These are phyloP conservation scores for Parachlorella kessleri DNA, from an alignment of 139 green algal species.

Conservation along the genomic window DNA sequence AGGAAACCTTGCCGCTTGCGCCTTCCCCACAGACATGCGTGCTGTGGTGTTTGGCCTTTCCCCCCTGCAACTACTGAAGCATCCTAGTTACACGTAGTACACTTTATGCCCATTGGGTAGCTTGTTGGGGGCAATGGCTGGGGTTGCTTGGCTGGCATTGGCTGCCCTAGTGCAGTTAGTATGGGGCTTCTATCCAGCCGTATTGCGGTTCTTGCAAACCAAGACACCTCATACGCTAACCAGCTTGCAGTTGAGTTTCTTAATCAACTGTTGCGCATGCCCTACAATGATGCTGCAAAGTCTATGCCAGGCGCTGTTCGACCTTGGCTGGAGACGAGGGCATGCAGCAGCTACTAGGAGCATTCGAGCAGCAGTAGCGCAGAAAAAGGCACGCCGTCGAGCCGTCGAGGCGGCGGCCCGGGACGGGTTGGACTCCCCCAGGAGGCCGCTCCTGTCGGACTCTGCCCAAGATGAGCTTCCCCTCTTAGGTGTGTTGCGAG, in stretches of 20 bases:
- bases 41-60: too few relatives aligned
- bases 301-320: not conserved
- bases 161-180: constrained; percentile 12
- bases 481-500: too few relatives aligned
- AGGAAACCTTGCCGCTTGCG: too few relatives aligned
- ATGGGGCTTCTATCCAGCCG: constrained; percentile 19
- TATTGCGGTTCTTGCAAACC: constrained; percentile 14
- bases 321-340: not conserved
- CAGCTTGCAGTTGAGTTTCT: constrained; percentile 24
- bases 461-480: not conserved
- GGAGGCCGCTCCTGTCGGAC: not conserved
- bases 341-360: not conserved
- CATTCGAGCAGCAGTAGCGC: not conserved
- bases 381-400: too few relatives aligned
- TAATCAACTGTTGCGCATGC: not conserved
- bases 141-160: not conserved
- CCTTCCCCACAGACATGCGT: too few relatives aligned
- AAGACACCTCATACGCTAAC: constrained; percentile 1
- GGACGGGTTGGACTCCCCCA: not conserved
- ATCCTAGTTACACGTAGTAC: too few relatives aligned
- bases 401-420: too few relatives aligned
- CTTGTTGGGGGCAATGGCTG: too few relatives aligned
- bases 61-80: too few relatives aligned
- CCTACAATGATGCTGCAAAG: not conserved
- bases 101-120: too few relatives aligned